Evolutionary conservation across 2,329 filamentous ascomycete genomes (phyloP), one percentile per base, ranked within the genome.

Genomic region (Chrysoporthe austroafricana): DNA sequence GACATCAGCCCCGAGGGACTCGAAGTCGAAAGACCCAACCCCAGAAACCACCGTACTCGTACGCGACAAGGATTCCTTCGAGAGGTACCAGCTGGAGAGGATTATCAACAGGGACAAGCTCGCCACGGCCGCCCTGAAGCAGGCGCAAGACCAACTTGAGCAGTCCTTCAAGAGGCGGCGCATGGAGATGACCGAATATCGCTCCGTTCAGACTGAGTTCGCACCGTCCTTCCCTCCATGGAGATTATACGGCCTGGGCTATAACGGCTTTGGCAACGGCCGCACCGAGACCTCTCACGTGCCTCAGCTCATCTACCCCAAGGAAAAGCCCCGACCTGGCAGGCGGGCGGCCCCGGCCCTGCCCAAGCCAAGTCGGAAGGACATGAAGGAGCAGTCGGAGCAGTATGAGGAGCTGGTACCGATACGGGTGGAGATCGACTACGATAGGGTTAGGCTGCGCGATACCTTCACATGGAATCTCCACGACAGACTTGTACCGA

Each of bases 381-480:
- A 97, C 72, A 86, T 94, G 82, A 86, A 88, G 70, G 88, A 90
- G 72, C 96, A 98, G 81, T 93, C 93, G 34, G 95, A 98, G 73
- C 91, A 95, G 76, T 85, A 93, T 64, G 96, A 99, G 77, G 93
- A 97, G 76, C 83, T 99, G 64, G 92, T 98, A 1, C 96, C 96
- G 2, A 87, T 99, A 72, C 88, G 96, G 60, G 81, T 99, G 65
- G 96, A 99, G 74, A 92, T 98, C 62, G 96, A 99, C 75, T 92
- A 92, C 86, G 95, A 98, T 72, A 97, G 97, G 81, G 88, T 98
- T 73, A 96, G 96, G 79, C 85, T 99, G 69, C 91, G 96, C 77
- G 96, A 99, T 79, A 98, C 96, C 0, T 97, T 99, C 73, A 98
- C 96, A 3, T 99, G 95, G 94, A 99, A 99, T 78, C 85, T 98